Conservation (phyloP, 2,329 filamentous ascomycete genomes). For the Nemania sp. region DNA sequence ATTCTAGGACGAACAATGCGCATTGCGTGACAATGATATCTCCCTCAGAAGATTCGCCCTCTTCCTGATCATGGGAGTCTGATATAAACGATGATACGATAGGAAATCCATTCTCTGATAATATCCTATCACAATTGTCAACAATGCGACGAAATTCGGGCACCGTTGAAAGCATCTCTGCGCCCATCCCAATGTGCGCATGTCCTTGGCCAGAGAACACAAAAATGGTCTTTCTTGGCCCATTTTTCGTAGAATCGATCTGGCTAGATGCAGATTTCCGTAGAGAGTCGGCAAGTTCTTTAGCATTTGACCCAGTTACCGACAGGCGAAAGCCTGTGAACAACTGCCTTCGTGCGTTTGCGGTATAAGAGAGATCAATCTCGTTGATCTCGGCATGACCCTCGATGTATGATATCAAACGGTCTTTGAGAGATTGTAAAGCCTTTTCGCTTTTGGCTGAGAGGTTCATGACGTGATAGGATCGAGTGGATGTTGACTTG, state of each 20-base stretch:
- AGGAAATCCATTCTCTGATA: conserved; percentile 36
- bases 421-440: conserved; percentile 11
- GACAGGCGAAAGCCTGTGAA: conserved; percentile 27
- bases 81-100: conserved; percentile 47
- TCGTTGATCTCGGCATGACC: conserved; percentile 12
- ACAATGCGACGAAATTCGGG: conserved; percentile 37
- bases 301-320: conserved; percentile 10
- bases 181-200: conserved; percentile 40
- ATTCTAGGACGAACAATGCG: conserved; percentile 41
- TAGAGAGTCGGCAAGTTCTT: neutral
- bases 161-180: conserved; percentile 36
- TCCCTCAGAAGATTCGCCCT: conserved; percentile 18
- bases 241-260: conserved; percentile 11
- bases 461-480: conserved; percentile 23
- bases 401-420: conserved; percentile 16
- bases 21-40: conserved; percentile 34
- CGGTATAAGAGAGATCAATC: conserved; percentile 32
- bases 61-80: conserved; percentile 27
- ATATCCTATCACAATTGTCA: conserved; percentile 34
- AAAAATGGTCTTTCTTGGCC: conserved; percentile 32
- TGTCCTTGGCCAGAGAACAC: conserved; percentile 43
- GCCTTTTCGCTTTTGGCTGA: conserved; percentile 27
- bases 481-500: neutral
- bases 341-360: conserved; percentile 28
- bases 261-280: neutral